Evolutionary conservation across 129 eudicot species (phyloP), one percentile per base, ranked within the genome.

Genomic region (Chrysanthemum makinoi): DNA sequence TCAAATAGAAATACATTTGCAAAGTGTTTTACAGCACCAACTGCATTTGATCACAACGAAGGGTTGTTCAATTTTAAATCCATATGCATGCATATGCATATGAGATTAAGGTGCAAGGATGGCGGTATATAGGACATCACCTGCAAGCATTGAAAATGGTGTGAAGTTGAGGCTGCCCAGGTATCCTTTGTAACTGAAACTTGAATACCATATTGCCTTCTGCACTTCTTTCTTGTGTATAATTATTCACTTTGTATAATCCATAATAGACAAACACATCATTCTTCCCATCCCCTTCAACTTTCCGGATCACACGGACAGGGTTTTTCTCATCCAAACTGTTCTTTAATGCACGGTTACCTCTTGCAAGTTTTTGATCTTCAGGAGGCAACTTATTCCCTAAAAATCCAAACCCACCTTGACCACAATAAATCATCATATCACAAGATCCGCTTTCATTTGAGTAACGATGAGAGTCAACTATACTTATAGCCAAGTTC

Each of bases 401-500:
- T 3, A 39, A 15, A 6, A 70, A 51, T 2, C 12, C 15, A 52
- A 1, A 35, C 67, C 96, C 93, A 10, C 96, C 94, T 54, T 89
- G 85, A 19, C 94, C 94, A 10, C 58, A 70, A 76, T 82, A 89
- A 6, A 64, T 30, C 10, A 89, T 17, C 17, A 47, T 72, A 46
- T 82, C 83, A 20, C 72, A 12, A 9, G 67, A 64, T 47, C 22
- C 70, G 6, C 70, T 69, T 44, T 58, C 68, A 20, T 82, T 78
- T 1, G 61, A 77, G 74, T 89, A 84, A 11, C 88, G 82, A 3
- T 81, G 86, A 0, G 90, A 73, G 26, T 81, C 77, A 9, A 87
- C 94, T 11, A 89, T 68, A 49, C 94, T 86, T 18, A 76, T 79
- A 24, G 94, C 96, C 10, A 69, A 6, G 50, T 69, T 72, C 68